Percentiles rank a stretch among this genome's conserved stretches.
These are phyloP conservation scores for Centaurea solstitialis DNA, from an alignment of 129 eudicot species.

Conservation along the genomic window DNA sequence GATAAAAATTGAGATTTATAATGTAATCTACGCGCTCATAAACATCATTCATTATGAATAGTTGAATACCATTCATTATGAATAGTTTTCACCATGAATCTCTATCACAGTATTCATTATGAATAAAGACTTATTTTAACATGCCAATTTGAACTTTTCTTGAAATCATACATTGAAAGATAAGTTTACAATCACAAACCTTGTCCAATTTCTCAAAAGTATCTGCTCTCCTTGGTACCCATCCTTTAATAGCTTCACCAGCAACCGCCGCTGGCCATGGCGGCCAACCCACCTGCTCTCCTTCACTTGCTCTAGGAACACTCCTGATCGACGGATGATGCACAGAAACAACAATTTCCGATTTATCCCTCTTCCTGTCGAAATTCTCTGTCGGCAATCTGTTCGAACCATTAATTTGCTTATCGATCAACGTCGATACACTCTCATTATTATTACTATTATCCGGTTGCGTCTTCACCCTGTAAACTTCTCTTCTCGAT, in stretches of 20 bases:
- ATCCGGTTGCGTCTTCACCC: slow-evolving; percentile 49
- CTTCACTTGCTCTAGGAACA: slow-evolving; percentile 67
- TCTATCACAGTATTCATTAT: too few relatives aligned
- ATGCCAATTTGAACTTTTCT: too few relatives aligned
- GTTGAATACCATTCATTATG: not conserved
- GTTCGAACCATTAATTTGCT: slow-evolving; percentile 55
- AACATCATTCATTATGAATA: not conserved
- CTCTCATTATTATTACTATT: slow-evolving; percentile 52
- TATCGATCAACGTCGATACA: slow-evolving; percentile 61
- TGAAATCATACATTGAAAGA: not conserved
- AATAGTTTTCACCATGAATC: too few relatives aligned
- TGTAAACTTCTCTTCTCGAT: slow-evolving; percentile 61
- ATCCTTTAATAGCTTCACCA: slow-evolving; percentile 91
- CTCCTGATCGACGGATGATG: slow-evolving; percentile 47
- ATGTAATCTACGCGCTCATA: not conserved
- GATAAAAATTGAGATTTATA: not conserved
- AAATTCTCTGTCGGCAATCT: slow-evolving; percentile 46
- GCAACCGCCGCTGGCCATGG: slow-evolving; percentile 92
- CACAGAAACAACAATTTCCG: slow-evolving; percentile 31
- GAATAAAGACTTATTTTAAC: not conserved
- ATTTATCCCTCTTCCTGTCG: slow-evolving; percentile 62
- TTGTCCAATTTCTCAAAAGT: slow-evolving; percentile 93
- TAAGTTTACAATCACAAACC: slow-evolving; percentile 36
- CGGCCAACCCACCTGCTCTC: slow-evolving; percentile 98
- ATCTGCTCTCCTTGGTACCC: slow-evolving; percentile 93